A percentile compares a stretch with the other conserved stretches of the same genome.
These are phyloP conservation scores for Alisma plantagoaquatica DNA, from an alignment of 106 monocot species.

Conservation along the genomic window DNA sequence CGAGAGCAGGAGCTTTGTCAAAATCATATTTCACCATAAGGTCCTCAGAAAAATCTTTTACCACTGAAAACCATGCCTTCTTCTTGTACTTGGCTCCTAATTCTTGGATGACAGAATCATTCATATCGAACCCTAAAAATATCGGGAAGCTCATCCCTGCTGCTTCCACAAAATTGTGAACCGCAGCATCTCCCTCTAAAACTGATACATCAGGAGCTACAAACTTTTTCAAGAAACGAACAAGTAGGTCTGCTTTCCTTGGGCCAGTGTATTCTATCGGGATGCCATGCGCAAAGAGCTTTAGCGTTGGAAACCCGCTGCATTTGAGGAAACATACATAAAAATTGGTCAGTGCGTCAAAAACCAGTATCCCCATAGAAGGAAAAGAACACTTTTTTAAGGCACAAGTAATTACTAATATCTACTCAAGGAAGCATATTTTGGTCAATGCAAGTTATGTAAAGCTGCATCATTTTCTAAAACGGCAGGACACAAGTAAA, in stretches of 20 bases:
- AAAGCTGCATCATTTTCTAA: too few species aligned
- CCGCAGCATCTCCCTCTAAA: conserved; percentile 61
- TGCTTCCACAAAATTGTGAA: conserved; percentile 54
- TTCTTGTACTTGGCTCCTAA: conserved; percentile 68
- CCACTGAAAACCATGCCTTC: conserved; percentile 87
- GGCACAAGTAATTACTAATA: neutral
- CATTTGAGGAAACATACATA: conserved; percentile 18
- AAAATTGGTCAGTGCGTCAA: neutral
- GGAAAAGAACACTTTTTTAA: neutral
- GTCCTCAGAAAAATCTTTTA: conserved; percentile 88
- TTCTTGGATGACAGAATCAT: conserved; percentile 53
- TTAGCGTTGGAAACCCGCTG: conserved; percentile 92
- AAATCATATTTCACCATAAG: conserved; percentile 87
- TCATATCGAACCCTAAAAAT: conserved; percentile 90
- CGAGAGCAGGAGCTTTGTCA: conserved; percentile 88
- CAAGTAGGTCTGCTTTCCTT: conserved; percentile 71
- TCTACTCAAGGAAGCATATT: neutral
- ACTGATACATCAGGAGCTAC: conserved; percentile 74
- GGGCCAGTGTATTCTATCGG: conserved; percentile 83
- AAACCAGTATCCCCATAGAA: neutral
- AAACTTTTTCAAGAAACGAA: conserved; percentile 77
- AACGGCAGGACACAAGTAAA: too few species aligned
- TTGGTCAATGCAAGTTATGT: neutral
- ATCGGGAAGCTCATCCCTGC: conserved; percentile 79
- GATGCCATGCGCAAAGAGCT: conserved; percentile 82